A percentile compares a stretch with the other conserved stretches of the same genome.
phyloP scores from a whole-genome alignment of 164 flowering plant genomes.

The Piper longum region DNA sequence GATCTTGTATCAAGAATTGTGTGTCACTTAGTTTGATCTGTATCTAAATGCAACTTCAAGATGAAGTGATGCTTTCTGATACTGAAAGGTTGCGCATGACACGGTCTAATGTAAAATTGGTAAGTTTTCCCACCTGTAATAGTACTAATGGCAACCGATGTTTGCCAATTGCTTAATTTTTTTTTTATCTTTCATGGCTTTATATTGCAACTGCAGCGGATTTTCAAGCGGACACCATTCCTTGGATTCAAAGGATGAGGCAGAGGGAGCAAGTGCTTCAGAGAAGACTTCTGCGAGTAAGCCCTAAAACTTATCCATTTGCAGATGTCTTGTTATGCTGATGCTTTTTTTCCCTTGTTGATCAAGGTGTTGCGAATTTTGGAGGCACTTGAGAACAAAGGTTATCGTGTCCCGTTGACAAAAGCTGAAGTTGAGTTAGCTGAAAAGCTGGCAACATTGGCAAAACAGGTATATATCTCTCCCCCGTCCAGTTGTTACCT shows the following conservation, averaged over 20 bases:
- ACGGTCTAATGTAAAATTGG: constrained; percentile 87
- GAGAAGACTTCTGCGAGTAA: constrained; percentile 83
- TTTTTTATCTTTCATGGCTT: neutral
- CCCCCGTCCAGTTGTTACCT: neutral
- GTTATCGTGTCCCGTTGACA: constrained; percentile 64
- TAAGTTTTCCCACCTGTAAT: constrained; percentile 10
- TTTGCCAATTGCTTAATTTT: neutral
- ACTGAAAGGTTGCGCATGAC: constrained; percentile 74
- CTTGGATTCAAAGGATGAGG: constrained; percentile 71
- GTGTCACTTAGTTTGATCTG: neutral
- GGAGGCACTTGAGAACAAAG: constrained; percentile 87
- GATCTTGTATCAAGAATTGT: neutral
- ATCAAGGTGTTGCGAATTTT: constrained; percentile 76
- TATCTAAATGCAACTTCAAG: constrained; percentile 63
- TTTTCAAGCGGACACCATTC: constrained; percentile 89
- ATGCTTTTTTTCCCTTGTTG: neutral
- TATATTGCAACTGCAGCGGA: constrained; percentile 68
- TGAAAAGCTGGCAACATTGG: constrained; percentile 65
- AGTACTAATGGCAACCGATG: neutral
- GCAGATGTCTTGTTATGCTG: neutral
- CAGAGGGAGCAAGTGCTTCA: constrained; percentile 89
- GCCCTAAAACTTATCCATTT: constrained; percentile 5
- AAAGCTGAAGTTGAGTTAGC: constrained; percentile 92
- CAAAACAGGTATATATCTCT: constrained; percentile 53
- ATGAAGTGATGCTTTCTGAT: constrained; percentile 87